Evolutionary conservation across 495 filamentous ascomycete species (phyloP).

Genomic region (Terfezia claveryi): DNA sequence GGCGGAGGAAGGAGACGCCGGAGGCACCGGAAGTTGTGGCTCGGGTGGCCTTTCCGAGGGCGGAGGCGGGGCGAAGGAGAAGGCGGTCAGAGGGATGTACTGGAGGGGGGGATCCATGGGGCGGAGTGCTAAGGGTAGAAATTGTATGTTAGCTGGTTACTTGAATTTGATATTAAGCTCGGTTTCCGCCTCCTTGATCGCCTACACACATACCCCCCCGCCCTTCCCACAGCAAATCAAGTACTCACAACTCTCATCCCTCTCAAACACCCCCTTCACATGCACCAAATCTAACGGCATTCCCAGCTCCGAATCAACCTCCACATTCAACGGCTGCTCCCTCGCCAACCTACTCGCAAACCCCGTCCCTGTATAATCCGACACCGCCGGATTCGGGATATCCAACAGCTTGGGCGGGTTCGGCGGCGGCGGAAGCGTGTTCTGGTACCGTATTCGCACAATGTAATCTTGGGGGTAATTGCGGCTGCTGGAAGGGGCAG

Average conservation of each 20-base stretch:
- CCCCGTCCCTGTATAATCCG: constrained; percentile 64
- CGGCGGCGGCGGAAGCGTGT: constrained; percentile 78
- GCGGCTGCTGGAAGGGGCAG: neutral
- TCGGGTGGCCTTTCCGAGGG: constrained; percentile 53
- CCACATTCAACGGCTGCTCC: constrained; percentile 84
- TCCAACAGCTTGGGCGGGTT: constrained; percentile 90
- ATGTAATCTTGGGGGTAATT: constrained; percentile 74
- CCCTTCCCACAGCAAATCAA: neutral
- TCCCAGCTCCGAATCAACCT: constrained; percentile 89
- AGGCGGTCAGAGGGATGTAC: constrained; percentile 62
- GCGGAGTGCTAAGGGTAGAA: constrained; percentile 45
- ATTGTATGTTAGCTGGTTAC: constrained; percentile 10
- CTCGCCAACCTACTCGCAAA: constrained; percentile 74
- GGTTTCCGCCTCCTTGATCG: neutral
- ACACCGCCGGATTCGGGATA: constrained; percentile 75
- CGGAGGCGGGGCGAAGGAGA: constrained; percentile 55
- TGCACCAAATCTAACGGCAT: constrained; percentile 94
- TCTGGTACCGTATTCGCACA: constrained; percentile 79
- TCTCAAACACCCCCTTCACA: constrained; percentile 81
- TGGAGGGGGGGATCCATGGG: constrained; percentile 42
- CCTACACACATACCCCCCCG: neutral
- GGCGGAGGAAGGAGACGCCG: constrained; percentile 69
- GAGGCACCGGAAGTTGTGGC: constrained; percentile 45
- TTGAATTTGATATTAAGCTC: neutral
- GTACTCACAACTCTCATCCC: constrained; percentile 76